These are phyloP conservation scores for Chondrus crispus DNA, from an alignment of 23 red algal genomes.

Conservation along the genomic window DNA sequence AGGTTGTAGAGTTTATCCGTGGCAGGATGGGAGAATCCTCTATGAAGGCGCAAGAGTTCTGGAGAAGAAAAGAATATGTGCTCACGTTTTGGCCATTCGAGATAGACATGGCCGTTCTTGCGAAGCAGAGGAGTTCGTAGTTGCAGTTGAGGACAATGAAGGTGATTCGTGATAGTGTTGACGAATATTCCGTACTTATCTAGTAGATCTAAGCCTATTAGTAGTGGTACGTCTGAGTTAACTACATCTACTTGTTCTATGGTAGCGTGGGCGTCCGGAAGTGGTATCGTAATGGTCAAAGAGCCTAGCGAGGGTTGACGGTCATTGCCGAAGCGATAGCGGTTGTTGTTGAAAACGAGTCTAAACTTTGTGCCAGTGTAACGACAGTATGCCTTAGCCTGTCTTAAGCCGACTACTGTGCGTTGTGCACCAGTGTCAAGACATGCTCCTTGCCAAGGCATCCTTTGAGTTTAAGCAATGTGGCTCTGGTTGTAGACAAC, in stretches of 20 bases:
- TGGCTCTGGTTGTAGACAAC: no score
- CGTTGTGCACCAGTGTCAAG: no score
- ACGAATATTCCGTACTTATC: background rate
- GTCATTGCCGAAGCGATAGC: no score
- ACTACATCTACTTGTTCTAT: background rate
- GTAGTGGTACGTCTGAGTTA: background rate
- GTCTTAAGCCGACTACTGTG: no score
- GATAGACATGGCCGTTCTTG: background rate
- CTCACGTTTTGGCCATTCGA: background rate
- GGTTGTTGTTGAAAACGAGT: no score
- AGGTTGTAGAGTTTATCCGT: background rate
- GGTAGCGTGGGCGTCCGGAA: no score
- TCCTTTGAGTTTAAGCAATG: no score
- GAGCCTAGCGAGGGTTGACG: no score
- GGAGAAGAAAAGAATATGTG: background rate
- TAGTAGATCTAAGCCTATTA: background rate
- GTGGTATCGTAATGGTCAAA: no score
- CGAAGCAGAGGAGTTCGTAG: background rate
- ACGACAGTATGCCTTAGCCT: no score
- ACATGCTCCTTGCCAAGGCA: no score
- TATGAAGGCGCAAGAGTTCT: background rate
- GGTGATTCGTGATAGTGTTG: background rate
- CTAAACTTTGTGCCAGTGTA: no score
- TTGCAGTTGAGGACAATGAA: background rate
- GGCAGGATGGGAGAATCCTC: background rate